Evolutionary conservation across 768 basidiomycete species (phyloP), one percentile per base, ranked within the genome.

Genomic region (Brasilioporus rufonigricans): DNA sequence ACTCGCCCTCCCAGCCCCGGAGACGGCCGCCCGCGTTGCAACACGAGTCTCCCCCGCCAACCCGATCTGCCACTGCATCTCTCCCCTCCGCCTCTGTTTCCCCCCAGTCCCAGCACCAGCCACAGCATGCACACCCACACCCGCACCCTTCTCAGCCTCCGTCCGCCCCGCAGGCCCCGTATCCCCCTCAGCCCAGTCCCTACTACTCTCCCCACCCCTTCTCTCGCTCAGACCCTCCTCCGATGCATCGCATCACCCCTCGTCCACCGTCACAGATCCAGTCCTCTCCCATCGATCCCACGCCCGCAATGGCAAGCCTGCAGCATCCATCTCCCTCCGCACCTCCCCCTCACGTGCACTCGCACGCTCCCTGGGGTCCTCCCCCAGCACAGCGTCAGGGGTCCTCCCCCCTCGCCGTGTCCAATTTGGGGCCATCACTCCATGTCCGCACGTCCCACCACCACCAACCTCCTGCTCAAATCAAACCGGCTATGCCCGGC

Each of bases 1-100:
- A 85, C 69, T 82, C 85, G 0, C 86, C 86, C 46, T 85, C 85
- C 0, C 84, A 85, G 61, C 80, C 80, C 62, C 60, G 73, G 21
- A 63, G 73, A 64, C 62, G 62, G 4, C 58, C 73, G 12, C 61
- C 65, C 58, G 59, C 56, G 19, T 52, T 61, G 13, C 69, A 67
- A 48, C 66, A 64, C 45, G 60, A 65, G 6, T 53, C 65, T 0
- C 46, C 64, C 1, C 61, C 66, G 13, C 67, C 64, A 29, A 57
- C 72, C 27, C 66, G 65, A 64, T 64, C 70, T 52, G 38, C 62
- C 8, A 11, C 68, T 8, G 27, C 64, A 58, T 51, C 70, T 54
- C 54, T 65, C 31, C 59, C 64, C 50, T 53, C 62, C 56, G 48
- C 50, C 65, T 67, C 69, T n/a, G 62, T 65, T 44, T 72, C 70